Evolutionary conservation across 2,329 filamentous ascomycete genomes (phyloP).

Genomic region (Chaetomiaceae sp.): DNA sequence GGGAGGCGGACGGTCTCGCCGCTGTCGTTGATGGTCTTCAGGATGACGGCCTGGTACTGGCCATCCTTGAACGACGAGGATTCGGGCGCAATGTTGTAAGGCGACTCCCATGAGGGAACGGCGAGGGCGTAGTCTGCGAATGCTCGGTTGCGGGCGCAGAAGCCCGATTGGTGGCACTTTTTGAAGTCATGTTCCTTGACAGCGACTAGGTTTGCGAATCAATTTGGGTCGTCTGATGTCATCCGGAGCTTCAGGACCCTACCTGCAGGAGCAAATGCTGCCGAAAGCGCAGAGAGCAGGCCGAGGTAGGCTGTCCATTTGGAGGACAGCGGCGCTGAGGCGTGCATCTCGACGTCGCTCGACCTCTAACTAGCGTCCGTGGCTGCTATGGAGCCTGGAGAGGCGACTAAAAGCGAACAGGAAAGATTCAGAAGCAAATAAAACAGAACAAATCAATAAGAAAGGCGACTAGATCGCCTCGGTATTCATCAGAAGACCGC

Average conservation of each 20-base stretch:
- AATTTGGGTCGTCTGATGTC: not conserved
- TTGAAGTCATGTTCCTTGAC: conserved; percentile 99
- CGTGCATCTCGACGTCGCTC: conserved; percentile 42
- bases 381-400: not conserved
- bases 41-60: conserved; percentile 70
- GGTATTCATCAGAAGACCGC: conserved; percentile 16
- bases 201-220: conserved; percentile 47
- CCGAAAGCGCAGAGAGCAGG: conserved; percentile 54
- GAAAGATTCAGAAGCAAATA: conserved; percentile 1
- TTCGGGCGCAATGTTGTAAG: conserved; percentile 70
- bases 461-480: conserved; percentile 5
- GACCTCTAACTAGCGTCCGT: not conserved
- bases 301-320: conserved; percentile 62
- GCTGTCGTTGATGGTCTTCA: conserved; percentile 67
- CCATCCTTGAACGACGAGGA: conserved; percentile 75
- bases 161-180: conserved; percentile 90
- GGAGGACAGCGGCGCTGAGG: conserved; percentile 46
- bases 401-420: too few species aligned
- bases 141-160: conserved; percentile 91
- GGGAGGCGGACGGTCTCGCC: conserved; percentile 73
- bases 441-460: conserved; percentile 1
- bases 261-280: conserved; percentile 62
- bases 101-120: conserved; percentile 67
- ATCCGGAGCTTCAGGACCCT: conserved; percentile 21
- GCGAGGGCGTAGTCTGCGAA: conserved; percentile 73